Percentiles rank a stretch among this genome's conserved stretches.
Conservation (phyloP, 2,329 filamentous ascomycete species). For the Colletotrichum sojae region DNA sequence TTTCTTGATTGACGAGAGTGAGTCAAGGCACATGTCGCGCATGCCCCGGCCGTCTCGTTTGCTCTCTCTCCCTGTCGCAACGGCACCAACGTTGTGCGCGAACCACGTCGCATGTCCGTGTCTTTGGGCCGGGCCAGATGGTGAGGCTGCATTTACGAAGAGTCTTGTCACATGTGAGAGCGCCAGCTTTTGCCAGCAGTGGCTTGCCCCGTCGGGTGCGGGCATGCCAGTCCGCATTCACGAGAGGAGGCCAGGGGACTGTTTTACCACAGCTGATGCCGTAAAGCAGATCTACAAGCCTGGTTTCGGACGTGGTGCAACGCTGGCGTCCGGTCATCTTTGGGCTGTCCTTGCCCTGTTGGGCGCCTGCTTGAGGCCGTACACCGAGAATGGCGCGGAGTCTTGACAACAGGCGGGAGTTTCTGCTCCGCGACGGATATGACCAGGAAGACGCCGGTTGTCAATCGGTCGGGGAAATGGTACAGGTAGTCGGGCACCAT, state of each 20-base stretch:
- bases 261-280: conserved; percentile 30
- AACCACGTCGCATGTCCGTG: conserved; percentile 22
- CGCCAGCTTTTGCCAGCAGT: conserved; percentile 22
- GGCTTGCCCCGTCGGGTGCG: conserved; percentile 28
- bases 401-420: conserved; percentile 11
- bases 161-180: conserved; percentile 34
- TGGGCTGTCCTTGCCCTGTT: not conserved
- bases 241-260: not conserved
- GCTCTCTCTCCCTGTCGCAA: conserved; percentile 10
- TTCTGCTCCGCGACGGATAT: not conserved
- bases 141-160: conserved; percentile 30
- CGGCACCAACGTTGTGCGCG: not conserved
- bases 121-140: conserved; percentile 2
- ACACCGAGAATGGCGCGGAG: conserved; percentile 16
- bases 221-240: conserved; percentile 20
- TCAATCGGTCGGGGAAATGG: too few relatives aligned
- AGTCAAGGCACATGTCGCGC: conserved; percentile 36
- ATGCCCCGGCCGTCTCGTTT: not conserved
- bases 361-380: not conserved
- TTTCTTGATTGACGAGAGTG: conserved; percentile 26
- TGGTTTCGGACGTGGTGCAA: conserved; percentile 36
- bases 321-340: conserved; percentile 19
- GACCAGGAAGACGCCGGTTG: too few relatives aligned
- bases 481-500: too few relatives aligned
- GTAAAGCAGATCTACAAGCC: conserved; percentile 21